Percentiles rank a stretch among this genome's conserved stretches.
These are phyloP conservation scores for Aspergillus alliaceus DNA, from an alignment of 2,329 filamentous ascomycete genomes.

Conservation along the genomic window DNA sequence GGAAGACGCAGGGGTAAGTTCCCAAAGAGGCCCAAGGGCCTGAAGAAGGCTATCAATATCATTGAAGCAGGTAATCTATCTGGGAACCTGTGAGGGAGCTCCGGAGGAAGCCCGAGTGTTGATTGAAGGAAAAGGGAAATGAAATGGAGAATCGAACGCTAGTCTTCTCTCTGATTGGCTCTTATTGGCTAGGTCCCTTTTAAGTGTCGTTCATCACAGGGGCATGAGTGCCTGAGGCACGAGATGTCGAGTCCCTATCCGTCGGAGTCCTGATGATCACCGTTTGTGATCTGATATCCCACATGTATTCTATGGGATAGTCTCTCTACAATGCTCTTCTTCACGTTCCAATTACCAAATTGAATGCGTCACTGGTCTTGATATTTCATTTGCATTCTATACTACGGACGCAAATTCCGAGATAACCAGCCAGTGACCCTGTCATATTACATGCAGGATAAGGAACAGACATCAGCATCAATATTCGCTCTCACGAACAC, in stretches of 20 bases:
- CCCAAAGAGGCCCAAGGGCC: neutral
- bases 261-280: slow-evolving; percentile 1
- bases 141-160: neutral
- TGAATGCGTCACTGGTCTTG: neutral
- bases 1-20: neutral
- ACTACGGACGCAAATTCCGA: neutral
- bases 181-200: neutral
- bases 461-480: neutral
- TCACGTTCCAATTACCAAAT: neutral
- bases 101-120: neutral
- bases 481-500: neutral
- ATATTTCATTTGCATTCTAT: no score
- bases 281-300: neutral
- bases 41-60: neutral
- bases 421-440: neutral
- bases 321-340: neutral
- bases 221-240: neutral
- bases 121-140: neutral
- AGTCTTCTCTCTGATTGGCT: no score
- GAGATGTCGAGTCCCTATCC: neutral
- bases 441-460: neutral
- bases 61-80: neutral
- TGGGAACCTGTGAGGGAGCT: neutral
- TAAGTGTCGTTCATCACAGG: neutral
- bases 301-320: no score